A percentile compares a stretch with the other conserved stretches of the same genome.
Conservation (phyloP, 179 eudicot species). For the Silene vulgaris region DNA sequence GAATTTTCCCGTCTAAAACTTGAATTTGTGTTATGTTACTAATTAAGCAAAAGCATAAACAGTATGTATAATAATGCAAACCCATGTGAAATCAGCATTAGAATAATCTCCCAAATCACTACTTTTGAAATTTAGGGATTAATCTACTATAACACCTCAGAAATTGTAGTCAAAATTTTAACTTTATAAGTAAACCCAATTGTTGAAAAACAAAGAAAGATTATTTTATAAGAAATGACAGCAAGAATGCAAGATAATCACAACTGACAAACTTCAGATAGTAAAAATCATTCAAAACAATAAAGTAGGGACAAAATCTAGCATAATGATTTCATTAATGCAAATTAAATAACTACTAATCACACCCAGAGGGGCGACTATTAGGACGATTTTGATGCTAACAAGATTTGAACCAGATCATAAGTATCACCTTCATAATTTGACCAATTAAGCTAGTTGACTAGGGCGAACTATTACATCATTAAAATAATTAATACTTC, state of each 20-base stretch:
- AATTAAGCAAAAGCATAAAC: slow-evolving; percentile 19
- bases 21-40: background rate
- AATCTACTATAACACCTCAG: background rate
- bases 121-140: slow-evolving; percentile 10
- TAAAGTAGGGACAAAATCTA: slow-evolving; percentile 16
- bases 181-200: slow-evolving; percentile 4
- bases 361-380: background rate
- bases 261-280: background rate
- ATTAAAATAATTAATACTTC: too few species aligned
- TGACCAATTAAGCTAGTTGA: too few species aligned
- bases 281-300: slow-evolving; percentile 16
- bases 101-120: slow-evolving; percentile 22
- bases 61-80: slow-evolving; percentile 20
- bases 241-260: background rate
- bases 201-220: background rate
- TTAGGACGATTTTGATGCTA: too few species aligned
- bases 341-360: background rate
- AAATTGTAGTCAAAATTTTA: slow-evolving; percentile 11
- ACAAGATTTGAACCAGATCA: too few species aligned
- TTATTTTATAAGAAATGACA: background rate
- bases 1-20: too few species aligned
- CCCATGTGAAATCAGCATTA: slow-evolving; percentile 32
- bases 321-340: slow-evolving; percentile 14
- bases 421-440: too few species aligned
- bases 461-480: too few species aligned